Evolutionary conservation across 2,329 filamentous ascomycete genomes (phyloP), one percentile per base, ranked within the genome.

Genomic region (Cladosporium sphaerospermum): DNA sequence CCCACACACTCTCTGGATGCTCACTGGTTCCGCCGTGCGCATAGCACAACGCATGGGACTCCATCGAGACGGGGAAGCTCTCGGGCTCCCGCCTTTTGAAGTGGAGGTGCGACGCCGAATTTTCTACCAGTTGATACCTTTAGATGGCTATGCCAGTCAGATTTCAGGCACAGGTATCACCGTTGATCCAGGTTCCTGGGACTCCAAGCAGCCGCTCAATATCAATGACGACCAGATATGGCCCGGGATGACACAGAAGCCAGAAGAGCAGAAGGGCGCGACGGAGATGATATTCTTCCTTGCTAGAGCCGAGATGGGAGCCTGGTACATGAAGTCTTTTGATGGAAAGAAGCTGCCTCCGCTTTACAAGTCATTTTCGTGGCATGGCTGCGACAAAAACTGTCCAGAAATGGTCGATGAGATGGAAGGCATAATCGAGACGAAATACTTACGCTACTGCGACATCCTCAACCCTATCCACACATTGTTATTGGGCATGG

Each of bases 71-170:
- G 61, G 76, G 67, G 65, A 69, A 14, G 61, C 60, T 4, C 67
- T 83, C 4, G 74, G 78, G 10, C 61, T 86, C 11, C 59, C 61
- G 1, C 74, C 75, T 0, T 85, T 80, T 56, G 76, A 84, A 53
- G 74, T 75, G 3, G 79, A 84, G 65, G 76, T 84, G 68, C 75
- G 82, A 16, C 75, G 82, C 8, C 74, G 83, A 2, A 63, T 85
- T 0, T 85, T 82, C 78, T 80, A 79, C 70, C 79, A 84, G 57
- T 75, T 85, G n/a, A 65, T 82, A 31, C 73, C 82, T n/a, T 71
- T 84, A 2, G 83, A 86, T 57, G 62, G 62, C 4, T 53, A 65
- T 10, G 60, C 63, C 28, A 63, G 58, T 13, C 63, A 66, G 32
- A 57, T 68, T 3, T 62, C 61, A 36, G 66, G 66, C 4, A 64